Percentiles rank a stretch among this genome's conserved stretches.
phyloP scores from a whole-genome alignment of 352 stramenopile species.

The Pythium scleroteichum region DNA sequence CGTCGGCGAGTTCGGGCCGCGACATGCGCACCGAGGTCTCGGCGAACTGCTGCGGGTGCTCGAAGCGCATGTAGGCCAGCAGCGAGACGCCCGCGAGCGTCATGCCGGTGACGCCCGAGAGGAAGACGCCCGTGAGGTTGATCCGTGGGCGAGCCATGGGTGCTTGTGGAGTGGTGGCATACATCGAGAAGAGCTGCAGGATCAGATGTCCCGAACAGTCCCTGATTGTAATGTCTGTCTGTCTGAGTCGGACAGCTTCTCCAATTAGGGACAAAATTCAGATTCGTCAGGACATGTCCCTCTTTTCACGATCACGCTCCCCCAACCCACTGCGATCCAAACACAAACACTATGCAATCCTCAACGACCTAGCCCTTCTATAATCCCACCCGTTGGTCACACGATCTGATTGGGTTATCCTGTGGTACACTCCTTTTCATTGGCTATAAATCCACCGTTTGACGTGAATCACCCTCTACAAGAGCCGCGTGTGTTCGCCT shows the following conservation, averaged over 20 bases:
- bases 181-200: slow-evolving; percentile 2
- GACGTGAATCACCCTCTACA: slow-evolving; percentile 17
- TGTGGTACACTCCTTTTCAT: neutral
- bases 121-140: slow-evolving; percentile 56
- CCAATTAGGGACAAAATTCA: too few species aligned
- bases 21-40: slow-evolving; percentile 80
- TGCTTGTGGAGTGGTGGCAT: neutral
- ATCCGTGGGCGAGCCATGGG: slow-evolving; percentile 27
- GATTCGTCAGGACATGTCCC: neutral
- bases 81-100: slow-evolving; percentile 80
- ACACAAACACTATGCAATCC: neutral
- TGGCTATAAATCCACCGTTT: slow-evolving; percentile 2
- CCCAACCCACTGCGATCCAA: neutral
- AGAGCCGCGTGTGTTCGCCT: slow-evolving; percentile 19
- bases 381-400: too few species aligned
- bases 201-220: slow-evolving; percentile 19
- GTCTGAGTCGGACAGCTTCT: neutral
- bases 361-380: slow-evolving; percentile 8
- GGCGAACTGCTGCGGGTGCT: slow-evolving; percentile 82
- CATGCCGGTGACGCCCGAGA: slow-evolving; percentile 82
- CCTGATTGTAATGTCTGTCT: slow-evolving; percentile 1
- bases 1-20: slow-evolving; percentile 71
- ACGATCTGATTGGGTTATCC: neutral
- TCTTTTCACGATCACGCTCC: neutral
- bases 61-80: slow-evolving; percentile 79